These are phyloP conservation scores for Zygotorulaspora sp. DNA, from an alignment of 805 yeast species.

Conservation along the genomic window DNA sequence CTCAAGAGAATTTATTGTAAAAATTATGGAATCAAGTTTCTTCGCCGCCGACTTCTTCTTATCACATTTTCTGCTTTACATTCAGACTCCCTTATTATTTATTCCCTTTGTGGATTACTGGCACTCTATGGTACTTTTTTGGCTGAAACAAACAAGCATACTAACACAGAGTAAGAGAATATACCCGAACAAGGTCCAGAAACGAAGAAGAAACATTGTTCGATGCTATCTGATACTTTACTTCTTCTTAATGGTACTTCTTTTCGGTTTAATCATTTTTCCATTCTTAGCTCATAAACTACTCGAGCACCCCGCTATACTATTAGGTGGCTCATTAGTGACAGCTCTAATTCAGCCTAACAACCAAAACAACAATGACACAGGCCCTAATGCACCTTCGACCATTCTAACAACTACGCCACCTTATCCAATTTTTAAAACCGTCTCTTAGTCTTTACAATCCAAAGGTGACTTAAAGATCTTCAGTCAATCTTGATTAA, in stretches of 20 bases:
- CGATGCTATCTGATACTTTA: conserved; percentile 46
- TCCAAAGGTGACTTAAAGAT: no score
- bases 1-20: conserved; percentile 56
- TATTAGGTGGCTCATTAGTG: conserved; percentile 37
- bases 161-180: conserved; percentile 34
- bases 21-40: conserved; percentile 59
- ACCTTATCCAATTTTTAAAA: conserved; percentile 31
- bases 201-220: conserved; percentile 40
- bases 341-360: conserved; percentile 61
- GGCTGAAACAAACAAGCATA: conserved; percentile 56
- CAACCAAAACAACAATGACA: conserved; percentile 58
- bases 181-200: conserved; percentile 38
- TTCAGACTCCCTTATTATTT: conserved; percentile 57
- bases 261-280: conserved; percentile 41
- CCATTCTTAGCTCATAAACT: conserved; percentile 43
- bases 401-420: conserved; percentile 41
- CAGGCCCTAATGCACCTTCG: conserved; percentile 53
- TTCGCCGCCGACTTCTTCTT: conserved; percentile 61
- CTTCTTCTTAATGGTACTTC: conserved; percentile 38
- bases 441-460: conserved; percentile 30
- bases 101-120: conserved; percentile 61
- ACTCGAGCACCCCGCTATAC: conserved; percentile 26
- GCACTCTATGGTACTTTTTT: conserved; percentile 63
- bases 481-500: no score
- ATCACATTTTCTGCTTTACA: conserved; percentile 53